These are phyloP conservation scores for Wickerhamiella bombiphila DNA, from an alignment of 805 yeast species.

Conservation along the genomic window DNA sequence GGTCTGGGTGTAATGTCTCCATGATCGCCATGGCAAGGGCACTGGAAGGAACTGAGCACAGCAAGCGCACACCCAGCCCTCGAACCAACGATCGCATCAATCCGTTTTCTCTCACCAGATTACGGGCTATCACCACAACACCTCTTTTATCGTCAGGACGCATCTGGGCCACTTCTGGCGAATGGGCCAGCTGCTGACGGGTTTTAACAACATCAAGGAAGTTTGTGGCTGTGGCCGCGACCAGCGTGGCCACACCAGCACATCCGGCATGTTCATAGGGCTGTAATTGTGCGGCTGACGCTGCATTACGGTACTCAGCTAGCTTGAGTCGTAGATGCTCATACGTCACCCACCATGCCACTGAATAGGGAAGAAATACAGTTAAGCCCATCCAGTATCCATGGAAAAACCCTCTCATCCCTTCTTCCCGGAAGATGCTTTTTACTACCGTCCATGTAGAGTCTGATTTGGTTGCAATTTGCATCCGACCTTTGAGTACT, in stretches of 20 bases:
- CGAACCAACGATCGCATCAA: conserved; percentile 23
- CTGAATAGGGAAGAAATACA: conserved; percentile 30
- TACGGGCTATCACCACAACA: conserved; percentile 22
- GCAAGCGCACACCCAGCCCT: conserved; percentile 26
- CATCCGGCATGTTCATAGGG: conserved; percentile 21
- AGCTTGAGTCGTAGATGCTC: conserved; percentile 14
- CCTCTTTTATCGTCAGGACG: conserved; percentile 27
- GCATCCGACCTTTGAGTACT: conserved; percentile 32
- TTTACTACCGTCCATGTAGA: conserved; percentile 14
- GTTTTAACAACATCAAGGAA: conserved; percentile 30
- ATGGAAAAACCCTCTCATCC: conserved; percentile 62
- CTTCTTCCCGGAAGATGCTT: conserved; percentile 43
- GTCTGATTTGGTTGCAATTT: conserved; percentile 18
- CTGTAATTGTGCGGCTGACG: conserved; percentile 9
- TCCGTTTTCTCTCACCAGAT: conserved; percentile 27
- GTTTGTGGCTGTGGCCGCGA: conserved; percentile 26
- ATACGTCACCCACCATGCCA: conserved; percentile 30
- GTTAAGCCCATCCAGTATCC: conserved; percentile 42
- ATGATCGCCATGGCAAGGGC: conserved; percentile 29
- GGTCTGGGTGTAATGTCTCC: conserved; percentile 28
- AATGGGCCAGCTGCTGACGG: conserved; percentile 30
- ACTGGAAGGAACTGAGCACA: conserved; percentile 27
- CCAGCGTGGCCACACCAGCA: conserved; percentile 25
- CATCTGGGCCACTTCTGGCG: conserved; percentile 25
- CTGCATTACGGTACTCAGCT: conserved; percentile 3